Conservation (phyloP, 495 filamentous ascomycete genomes). For the Lasiosphaeria ovina region DNA sequence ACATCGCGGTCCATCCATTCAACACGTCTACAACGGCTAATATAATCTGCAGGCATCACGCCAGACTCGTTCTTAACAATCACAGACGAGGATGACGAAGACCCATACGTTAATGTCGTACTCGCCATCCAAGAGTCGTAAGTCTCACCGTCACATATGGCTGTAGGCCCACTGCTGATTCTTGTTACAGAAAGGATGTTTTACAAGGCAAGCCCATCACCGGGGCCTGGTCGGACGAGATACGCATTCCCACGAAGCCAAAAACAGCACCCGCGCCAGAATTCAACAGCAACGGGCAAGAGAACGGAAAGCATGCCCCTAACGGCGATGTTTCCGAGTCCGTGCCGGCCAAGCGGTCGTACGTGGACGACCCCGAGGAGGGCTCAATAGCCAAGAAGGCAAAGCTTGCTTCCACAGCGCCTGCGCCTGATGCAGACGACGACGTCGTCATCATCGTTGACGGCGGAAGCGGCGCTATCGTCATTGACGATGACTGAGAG, state of each 20-base stretch:
- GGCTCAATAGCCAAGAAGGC: slow-evolving; percentile 39
- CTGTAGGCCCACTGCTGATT: slow-evolving; percentile 7
- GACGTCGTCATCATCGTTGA: slow-evolving; percentile 53
- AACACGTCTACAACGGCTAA: slow-evolving; percentile 2
- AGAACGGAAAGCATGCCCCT: slow-evolving; percentile 30
- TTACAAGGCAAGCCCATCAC: slow-evolving; percentile 41
- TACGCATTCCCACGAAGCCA: slow-evolving; percentile 47
- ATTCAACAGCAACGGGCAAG: slow-evolving; percentile 28
- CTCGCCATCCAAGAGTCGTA: slow-evolving; percentile 58
- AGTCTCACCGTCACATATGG: slow-evolving; percentile 10
- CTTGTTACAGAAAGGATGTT: slow-evolving; percentile 30
- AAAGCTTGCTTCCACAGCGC: slow-evolving; percentile 30
- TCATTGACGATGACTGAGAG: slow-evolving; percentile 62
- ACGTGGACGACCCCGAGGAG: slow-evolving; percentile 31
- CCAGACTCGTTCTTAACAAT: slow-evolving; percentile 78
- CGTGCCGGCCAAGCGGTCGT: slow-evolving; percentile 37
- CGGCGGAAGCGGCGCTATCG: slow-evolving; percentile 61
- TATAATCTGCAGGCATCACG: slow-evolving; percentile 46
- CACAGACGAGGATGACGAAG: slow-evolving; percentile 79
- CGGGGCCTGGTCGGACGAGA: slow-evolving; percentile 27
- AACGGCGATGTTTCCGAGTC: slow-evolving; percentile 21
- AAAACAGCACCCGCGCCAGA: slow-evolving; percentile 35
- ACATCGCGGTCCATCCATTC: slow-evolving; percentile 28
- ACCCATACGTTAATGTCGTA: slow-evolving; percentile 80
- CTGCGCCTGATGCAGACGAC: slow-evolving; percentile 26